Base-by-base conservation (phyloP, 495 filamentous ascomycete genomes). In the Annulohypoxylon bovei region DNA sequence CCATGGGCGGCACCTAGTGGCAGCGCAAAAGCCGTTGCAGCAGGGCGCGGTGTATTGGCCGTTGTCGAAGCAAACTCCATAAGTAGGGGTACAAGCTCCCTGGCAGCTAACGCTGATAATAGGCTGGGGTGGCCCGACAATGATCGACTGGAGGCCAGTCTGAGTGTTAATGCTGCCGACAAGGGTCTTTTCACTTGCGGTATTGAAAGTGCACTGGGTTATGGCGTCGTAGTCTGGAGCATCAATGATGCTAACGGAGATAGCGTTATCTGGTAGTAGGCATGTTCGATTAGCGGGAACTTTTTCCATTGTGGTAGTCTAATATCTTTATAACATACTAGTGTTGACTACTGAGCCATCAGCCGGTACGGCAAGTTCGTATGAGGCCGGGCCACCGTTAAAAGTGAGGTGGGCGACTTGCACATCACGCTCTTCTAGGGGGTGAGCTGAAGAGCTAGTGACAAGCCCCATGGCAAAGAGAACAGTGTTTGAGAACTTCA, bases 41-140 rank as follows among this genome's bases (percentile, higher is more conserved):
- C 70, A 69, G 7, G 53, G 23, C 9, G 55, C 70, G 16, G 14
- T 46, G 20, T 57, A 73, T 27, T 65, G 54, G 22, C 56, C 65
- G 49, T 73, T 68, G 20, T 16, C 6, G 32, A 35, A 68, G 49
- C 70, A 73, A 9, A 30, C 54, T 14, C 72, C 55, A 12, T 65
- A 69, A 14, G 60, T 62, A 1, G 63, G 35, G 14, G 57, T 54
- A 44, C 47, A 75, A 0, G 58, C 32, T 28, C 69, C 70, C 3
- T 62, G 47, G 68, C 75, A 77, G 55, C 60, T 72, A 37, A 77
- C 73, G 40, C 71, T 73, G 57, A 68, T 61, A 30, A 77, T 68
- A 9, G 68, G 73, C 62, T 74, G 71, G n/a, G 76, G 76, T 1
- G 76, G 76, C 2, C 76, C 74, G 32, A 77, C 71, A 5, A 69